phyloP scores from a whole-genome alignment of 1,284 basidiomycete genomes.

The Earliella scabrosa region DNA sequence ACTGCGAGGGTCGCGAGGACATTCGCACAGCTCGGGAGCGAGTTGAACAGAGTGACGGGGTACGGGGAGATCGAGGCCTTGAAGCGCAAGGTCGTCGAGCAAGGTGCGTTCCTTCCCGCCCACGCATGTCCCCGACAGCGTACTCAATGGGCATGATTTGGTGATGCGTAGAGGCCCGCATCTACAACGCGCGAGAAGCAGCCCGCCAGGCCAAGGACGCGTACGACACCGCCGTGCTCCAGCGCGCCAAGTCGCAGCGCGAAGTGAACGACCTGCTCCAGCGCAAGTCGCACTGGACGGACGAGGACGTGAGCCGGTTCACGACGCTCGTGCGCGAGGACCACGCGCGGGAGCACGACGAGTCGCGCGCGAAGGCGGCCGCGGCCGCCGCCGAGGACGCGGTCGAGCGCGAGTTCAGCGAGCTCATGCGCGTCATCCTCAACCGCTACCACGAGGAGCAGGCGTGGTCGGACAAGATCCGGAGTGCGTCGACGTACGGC shows the following conservation, averaged over 20 bases:
- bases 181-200: slow-evolving; percentile 59
- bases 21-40: slow-evolving; percentile 74
- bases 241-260: slow-evolving; percentile 81
- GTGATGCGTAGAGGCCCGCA: slow-evolving; percentile 57
- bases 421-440: slow-evolving; percentile 85
- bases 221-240: slow-evolving; percentile 75
- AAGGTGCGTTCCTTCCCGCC: slow-evolving; percentile 60
- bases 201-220: slow-evolving; percentile 72
- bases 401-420: slow-evolving; percentile 85
- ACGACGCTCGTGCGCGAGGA: slow-evolving; percentile 88
- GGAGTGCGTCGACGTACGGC: slow-evolving; percentile 90
- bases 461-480: slow-evolving; percentile 97
- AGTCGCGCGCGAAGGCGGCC: slow-evolving; percentile 66
- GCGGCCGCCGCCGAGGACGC: slow-evolving; percentile 73
- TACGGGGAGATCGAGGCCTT: slow-evolving; percentile 89
- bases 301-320: slow-evolving; percentile 81
- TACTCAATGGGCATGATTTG: not conserved
- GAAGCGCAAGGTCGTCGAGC: slow-evolving; percentile 77
- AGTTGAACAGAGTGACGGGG: slow-evolving; percentile 86
- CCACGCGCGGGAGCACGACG: slow-evolving; percentile 81
- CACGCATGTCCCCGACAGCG: not conserved
- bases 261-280: slow-evolving; percentile 91
- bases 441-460: slow-evolving; percentile 95
- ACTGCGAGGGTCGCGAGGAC: slow-evolving; percentile 57
- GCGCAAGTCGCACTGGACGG: slow-evolving; percentile 88